Evolutionary conservation across 768 basidiomycete species (phyloP), one percentile per base, ranked within the genome.

Genomic region (Hemileccinum rubropunctum): DNA sequence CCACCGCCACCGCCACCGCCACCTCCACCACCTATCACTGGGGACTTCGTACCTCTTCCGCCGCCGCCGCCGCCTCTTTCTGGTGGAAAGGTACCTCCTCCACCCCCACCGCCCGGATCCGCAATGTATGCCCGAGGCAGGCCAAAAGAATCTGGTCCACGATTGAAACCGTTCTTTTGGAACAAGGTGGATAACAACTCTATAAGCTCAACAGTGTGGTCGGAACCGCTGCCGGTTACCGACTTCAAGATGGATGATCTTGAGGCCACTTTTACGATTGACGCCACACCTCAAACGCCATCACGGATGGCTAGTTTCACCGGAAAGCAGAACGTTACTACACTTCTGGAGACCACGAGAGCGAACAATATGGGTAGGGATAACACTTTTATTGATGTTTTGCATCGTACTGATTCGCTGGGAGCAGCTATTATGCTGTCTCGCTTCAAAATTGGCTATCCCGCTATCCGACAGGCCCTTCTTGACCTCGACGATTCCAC

Each of bases 101-200:
- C 74, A 2, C 71, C 75, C 0, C 68, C 68, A 0, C 73, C 73
- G 3, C 66, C 57, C 27, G 50, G 42, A 11, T 43, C 70, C 14
- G 66, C 69, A 9, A 72, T 71, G 52, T 66, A 62, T 48, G 61
- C 64, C 27, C 63, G 59, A 32, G 56, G 52, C 34, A 72, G 65
- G 45, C 52, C 59, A 20, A 76, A 71, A 53, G 53, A 63, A 8
- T 56, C 61, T 21, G 74, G 73, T 12, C 82, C 84, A n/a, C 77
- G 79, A 41, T 64, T 91, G 45, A 86, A 88, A 66, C 89, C 94
- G 2, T 93, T 97, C 73, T 92, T 92, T 65, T 95, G 94, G 93
- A 86, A 83, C 55, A 95, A 95, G 58, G 53, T 94, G 5, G 70
- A 76, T n/a, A 64, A 62, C 12, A 57, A 73, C 7, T 61, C 70